phyloP scores from a whole-genome alignment of 306 rosid species.

The Medicago ruthenica region DNA sequence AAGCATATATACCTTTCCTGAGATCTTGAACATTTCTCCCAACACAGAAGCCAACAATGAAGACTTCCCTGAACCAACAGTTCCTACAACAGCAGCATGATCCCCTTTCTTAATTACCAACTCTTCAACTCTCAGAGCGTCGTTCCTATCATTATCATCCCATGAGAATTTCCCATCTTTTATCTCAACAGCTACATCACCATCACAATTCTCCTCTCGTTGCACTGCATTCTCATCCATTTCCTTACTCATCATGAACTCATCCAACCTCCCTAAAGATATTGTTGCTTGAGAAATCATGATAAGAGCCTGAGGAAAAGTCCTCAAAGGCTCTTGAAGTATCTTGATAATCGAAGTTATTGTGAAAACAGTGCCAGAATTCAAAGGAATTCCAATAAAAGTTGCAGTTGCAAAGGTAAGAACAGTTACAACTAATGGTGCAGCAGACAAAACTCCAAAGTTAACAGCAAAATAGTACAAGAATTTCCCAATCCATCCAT shows the following conservation, averaged over 20 bases:
- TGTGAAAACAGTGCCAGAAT: slow-evolving; percentile 74
- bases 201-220: slow-evolving; percentile 54
- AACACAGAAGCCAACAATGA: slow-evolving; percentile 76
- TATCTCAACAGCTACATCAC: slow-evolving; percentile 62
- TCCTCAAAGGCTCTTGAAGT: slow-evolving; percentile 81
- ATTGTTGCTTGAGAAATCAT: slow-evolving; percentile 75
- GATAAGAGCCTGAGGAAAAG: slow-evolving; percentile 82
- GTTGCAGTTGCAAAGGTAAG: slow-evolving; percentile 73
- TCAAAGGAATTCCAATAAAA: slow-evolving; percentile 59
- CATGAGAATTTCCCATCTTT: slow-evolving; percentile 62
- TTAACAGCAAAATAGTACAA: slow-evolving; percentile 66
- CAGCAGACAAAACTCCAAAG: slow-evolving; percentile 55
- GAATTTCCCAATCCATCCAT: slow-evolving; percentile 77
- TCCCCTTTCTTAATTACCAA: slow-evolving; percentile 65
- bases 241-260: slow-evolving; percentile 68
- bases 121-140: slow-evolving; percentile 54
- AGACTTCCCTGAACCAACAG: slow-evolving; percentile 94
- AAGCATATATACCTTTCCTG: slow-evolving; percentile 71
- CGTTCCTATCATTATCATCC: slow-evolving; percentile 70
- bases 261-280: slow-evolving; percentile 78
- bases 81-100: slow-evolving; percentile 81
- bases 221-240: slow-evolving; percentile 60
- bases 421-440: slow-evolving; percentile 62
- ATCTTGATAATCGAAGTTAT: slow-evolving; percentile 74
- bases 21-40: slow-evolving; percentile 84